Conservation (phyloP, 2,329 filamentous ascomycete species). For the Cercospora zeina region DNA sequence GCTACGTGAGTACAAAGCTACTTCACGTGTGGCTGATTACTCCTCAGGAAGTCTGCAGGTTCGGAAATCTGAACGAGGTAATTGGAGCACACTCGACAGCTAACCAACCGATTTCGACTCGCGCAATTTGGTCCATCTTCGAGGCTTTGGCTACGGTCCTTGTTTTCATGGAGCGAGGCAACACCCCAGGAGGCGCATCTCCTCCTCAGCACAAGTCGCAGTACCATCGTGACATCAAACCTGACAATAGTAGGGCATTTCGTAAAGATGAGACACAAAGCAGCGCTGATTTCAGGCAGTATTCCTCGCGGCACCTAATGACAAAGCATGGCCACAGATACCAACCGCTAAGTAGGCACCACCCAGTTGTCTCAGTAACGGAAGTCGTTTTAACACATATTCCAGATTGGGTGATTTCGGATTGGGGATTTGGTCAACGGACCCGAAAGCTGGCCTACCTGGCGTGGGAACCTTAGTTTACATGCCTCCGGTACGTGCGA, state of each 20-base stretch:
- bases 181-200: background rate
- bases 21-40: background rate
- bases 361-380: background rate
- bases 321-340: background rate
- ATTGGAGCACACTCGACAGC: background rate
- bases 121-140: background rate
- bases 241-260: background rate
- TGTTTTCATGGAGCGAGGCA: slow-evolving; percentile 16
- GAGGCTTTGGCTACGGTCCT: background rate
- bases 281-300: background rate
- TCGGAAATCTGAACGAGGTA: background rate
- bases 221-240: slow-evolving; percentile 17
- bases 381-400: background rate
- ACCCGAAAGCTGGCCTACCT: background rate
- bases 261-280: background rate
- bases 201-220: background rate
- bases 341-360: background rate
- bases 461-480: background rate
- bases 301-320: background rate
- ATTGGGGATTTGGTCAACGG: background rate
- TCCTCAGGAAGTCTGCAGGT: background rate
- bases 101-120: background rate
- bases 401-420: slow-evolving; percentile 5
- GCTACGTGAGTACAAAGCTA: background rate
- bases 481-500: background rate